Conservation (phyloP, 2,329 filamentous ascomycete genomes). For the Colletotrichum lentis region DNA sequence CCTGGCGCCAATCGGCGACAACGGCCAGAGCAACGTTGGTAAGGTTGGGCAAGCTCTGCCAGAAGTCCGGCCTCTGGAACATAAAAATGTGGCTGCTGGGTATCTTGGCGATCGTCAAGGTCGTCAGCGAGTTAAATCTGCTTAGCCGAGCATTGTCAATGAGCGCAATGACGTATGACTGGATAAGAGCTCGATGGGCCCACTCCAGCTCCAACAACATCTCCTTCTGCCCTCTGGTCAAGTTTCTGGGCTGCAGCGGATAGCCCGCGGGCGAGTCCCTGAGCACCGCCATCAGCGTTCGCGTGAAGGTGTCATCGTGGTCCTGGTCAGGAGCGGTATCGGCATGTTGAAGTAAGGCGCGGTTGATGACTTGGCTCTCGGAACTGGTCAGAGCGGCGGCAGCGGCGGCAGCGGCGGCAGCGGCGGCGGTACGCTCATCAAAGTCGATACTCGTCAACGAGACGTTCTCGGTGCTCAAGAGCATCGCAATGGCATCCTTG, state of each 20-base stretch:
- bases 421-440: constrained; percentile 44
- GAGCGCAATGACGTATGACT: constrained; percentile 71
- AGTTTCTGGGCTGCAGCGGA: constrained; percentile 60
- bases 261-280: constrained; percentile 40
- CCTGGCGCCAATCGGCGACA: constrained; percentile 71
- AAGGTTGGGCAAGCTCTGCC: constrained; percentile 65
- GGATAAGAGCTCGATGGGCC: constrained; percentile 73
- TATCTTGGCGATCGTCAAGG: constrained; percentile 69
- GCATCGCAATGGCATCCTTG: constrained; percentile 47
- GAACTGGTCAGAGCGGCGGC: background rate
- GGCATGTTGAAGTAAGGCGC: background rate
- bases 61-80: constrained; percentile 67
- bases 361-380: constrained; percentile 35
- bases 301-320: constrained; percentile 36
- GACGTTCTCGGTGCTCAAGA: constrained; percentile 49
- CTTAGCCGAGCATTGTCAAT: constrained; percentile 62
- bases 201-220: constrained; percentile 74
- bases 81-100: constrained; percentile 67
- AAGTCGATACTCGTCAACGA: constrained; percentile 45
- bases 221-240: constrained; percentile 71
- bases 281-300: constrained; percentile 7
- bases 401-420: constrained; percentile 19
- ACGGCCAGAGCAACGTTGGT: constrained; percentile 65
- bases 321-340: background rate
- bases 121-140: constrained; percentile 63